A percentile compares a stretch with the other conserved stretches of the same genome.
phyloP scores from a whole-genome alignment of 208 protist species.

The Tritrichomonas musculus region DNA sequence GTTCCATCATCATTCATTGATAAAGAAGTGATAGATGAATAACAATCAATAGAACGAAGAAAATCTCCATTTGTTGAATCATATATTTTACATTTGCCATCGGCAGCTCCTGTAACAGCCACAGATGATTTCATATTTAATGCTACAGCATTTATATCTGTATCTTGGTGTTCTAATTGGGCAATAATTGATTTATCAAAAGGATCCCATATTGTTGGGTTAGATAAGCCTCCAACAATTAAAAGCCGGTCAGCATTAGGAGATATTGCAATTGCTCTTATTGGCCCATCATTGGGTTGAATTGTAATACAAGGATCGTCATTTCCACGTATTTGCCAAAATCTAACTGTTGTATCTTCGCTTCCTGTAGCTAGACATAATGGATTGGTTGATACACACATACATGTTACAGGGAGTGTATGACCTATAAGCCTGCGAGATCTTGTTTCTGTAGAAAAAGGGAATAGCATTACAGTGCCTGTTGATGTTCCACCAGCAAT shows the following conservation, averaged over 20 bases:
- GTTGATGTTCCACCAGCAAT: neutral
- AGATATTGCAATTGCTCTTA: neutral
- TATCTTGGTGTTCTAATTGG: neutral
- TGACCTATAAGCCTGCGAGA: neutral
- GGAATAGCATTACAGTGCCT: neutral
- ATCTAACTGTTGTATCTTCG: neutral
- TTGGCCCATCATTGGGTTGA: neutral
- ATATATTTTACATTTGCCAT: neutral
- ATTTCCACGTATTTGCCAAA: neutral
- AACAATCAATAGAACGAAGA: neutral
- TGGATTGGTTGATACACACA: neutral
- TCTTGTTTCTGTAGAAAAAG: neutral
- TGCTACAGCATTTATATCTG: neutral
- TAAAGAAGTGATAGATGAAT: neutral
- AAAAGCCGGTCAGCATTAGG: neutral
- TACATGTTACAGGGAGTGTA: neutral
- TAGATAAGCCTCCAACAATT: neutral
- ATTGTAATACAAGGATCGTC: neutral
- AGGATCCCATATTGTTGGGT: neutral
- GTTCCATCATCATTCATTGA: neutral
- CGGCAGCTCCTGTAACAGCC: neutral
- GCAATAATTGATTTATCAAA: neutral
- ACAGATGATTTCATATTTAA: neutral
- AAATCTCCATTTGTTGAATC: neutral
- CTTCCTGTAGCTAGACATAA: neutral